A percentile compares a stretch with the other conserved stretches of the same genome.
Conservation (phyloP, 2,329 filamentous ascomycete genomes). For the Paecilomyces variotii region DNA sequence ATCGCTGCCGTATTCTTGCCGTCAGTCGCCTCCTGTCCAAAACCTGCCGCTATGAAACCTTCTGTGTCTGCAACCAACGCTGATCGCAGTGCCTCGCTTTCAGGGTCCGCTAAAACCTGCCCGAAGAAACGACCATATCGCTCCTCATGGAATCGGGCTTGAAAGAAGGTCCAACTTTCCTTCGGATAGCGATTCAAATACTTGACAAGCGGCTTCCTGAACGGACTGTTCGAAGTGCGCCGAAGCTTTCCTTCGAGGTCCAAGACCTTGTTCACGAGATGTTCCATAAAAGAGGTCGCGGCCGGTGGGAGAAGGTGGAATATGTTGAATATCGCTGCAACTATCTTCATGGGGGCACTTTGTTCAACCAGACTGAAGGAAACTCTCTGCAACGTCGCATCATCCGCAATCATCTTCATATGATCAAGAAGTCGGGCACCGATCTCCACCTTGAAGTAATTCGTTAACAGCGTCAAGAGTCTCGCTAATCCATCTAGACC, state of each 20-base stretch:
- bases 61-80: conserved; percentile 67
- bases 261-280: conserved; percentile 82
- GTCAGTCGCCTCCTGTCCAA: conserved; percentile 56
- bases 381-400: conserved; percentile 71
- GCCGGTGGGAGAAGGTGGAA: conserved; percentile 91
- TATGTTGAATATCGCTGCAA: conserved; percentile 90
- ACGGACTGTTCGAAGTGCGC: conserved; percentile 82
- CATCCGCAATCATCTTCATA: conserved; percentile 81
- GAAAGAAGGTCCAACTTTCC: conserved; percentile 75
- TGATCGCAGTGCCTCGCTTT: conserved; percentile 66
- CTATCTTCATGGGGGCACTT: conserved; percentile 84
- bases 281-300: conserved; percentile 83
- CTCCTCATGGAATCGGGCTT: conserved; percentile 71
- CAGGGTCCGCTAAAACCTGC: conserved; percentile 69
- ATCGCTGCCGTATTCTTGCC: conserved; percentile 70
- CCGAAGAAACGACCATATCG: conserved; percentile 86
- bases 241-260: conserved; percentile 78
- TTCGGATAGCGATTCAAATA: conserved; percentile 90
- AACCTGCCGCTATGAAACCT: conserved; percentile 57
- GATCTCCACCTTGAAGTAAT: conserved; percentile 99
- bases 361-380: conserved; percentile 95
- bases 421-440: conserved; percentile 88
- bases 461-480: conserved; percentile 82
- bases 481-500: conserved; percentile 86
- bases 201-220: conserved; percentile 80